Conservation (phyloP, 2,329 filamentous ascomycete genomes). For the Fusarium setosum region DNA sequence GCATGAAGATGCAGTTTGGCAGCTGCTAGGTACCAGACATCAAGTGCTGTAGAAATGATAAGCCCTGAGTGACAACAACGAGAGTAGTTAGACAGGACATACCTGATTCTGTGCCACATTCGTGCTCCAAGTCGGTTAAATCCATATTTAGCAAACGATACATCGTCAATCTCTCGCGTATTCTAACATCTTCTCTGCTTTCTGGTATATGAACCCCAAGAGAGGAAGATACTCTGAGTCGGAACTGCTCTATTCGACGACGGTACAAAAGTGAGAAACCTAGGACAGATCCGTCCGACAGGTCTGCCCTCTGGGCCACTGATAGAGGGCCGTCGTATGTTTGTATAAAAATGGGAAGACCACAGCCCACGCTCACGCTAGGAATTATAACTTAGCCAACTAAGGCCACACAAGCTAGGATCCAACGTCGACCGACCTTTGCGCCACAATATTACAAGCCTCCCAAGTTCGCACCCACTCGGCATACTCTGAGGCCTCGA, state of each 20-base stretch:
- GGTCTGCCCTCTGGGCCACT: not conserved
- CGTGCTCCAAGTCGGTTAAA: not conserved
- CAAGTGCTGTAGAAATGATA: not conserved
- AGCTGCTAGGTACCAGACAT: slow-evolving; percentile 1
- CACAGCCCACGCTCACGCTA: slow-evolving; percentile 12
- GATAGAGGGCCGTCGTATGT: not conserved
- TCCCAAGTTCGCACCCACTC: slow-evolving; percentile 22
- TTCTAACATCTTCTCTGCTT: not conserved
- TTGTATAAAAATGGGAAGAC: slow-evolving; percentile 5
- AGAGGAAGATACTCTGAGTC: not conserved
- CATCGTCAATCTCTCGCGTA: not conserved
- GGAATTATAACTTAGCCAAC: not conserved
- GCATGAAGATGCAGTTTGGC: slow-evolving; percentile 4
- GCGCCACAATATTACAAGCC: slow-evolving; percentile 6
- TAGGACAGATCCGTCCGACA: too few species aligned
- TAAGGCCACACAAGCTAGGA: too few species aligned
- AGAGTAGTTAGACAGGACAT: too few species aligned
- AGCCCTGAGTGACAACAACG: too few species aligned
- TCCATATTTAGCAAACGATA: not conserved
- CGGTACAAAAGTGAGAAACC: not conserved
- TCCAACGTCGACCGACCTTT: not conserved
- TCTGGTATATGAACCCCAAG: not conserved
- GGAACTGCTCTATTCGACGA: not conserved
- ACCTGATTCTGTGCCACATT: too few species aligned
- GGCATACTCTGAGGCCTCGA: not conserved